Evolutionary conservation across 2,329 filamentous ascomycete genomes (phyloP).

Genomic region (Ceratocystis huliohia): DNA sequence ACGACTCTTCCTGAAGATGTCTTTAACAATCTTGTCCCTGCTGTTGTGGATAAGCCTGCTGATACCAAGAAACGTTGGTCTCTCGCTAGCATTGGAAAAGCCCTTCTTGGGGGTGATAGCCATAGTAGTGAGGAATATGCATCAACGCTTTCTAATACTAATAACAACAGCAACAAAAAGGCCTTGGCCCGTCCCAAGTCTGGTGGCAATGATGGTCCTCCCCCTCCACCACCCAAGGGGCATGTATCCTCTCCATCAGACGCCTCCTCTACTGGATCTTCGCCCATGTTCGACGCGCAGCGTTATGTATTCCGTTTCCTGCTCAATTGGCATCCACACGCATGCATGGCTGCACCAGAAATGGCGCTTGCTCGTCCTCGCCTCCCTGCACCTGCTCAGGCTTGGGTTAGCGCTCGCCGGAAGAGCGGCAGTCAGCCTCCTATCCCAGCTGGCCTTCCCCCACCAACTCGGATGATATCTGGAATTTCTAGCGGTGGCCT

Average conservation of each 20-base stretch:
- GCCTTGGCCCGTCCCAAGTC: not conserved
- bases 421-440: conserved; percentile 31
- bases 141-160: conserved; percentile 26
- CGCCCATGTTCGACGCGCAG: conserved; percentile 42
- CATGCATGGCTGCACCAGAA: conserved; percentile 29
- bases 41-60: conserved; percentile 23
- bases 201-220: conserved; percentile 20
- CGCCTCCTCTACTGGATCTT: conserved; percentile 41
- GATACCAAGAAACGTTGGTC: conserved; percentile 50
- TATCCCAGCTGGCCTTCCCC: conserved; percentile 30
- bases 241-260: conserved; percentile 34
- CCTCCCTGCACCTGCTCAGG: conserved; percentile 58
- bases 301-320: conserved; percentile 63
- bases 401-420: conserved; percentile 38
- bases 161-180: conserved; percentile 14
- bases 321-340: conserved; percentile 46
- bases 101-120: conserved; percentile 31
- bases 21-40: conserved; percentile 23
- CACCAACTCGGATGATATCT: conserved; percentile 37
- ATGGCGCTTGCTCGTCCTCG: conserved; percentile 51
- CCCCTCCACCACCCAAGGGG: conserved; percentile 28
- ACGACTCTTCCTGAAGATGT: conserved; percentile 23
- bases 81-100: conserved; percentile 50
- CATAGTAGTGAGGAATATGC: conserved; percentile 12
- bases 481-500: conserved; percentile 36